Percentiles rank a stretch among this genome's conserved stretches.
Evolutionary conservation across 2,329 filamentous ascomycete species (phyloP).

Genomic region (Bisporella sp.): DNA sequence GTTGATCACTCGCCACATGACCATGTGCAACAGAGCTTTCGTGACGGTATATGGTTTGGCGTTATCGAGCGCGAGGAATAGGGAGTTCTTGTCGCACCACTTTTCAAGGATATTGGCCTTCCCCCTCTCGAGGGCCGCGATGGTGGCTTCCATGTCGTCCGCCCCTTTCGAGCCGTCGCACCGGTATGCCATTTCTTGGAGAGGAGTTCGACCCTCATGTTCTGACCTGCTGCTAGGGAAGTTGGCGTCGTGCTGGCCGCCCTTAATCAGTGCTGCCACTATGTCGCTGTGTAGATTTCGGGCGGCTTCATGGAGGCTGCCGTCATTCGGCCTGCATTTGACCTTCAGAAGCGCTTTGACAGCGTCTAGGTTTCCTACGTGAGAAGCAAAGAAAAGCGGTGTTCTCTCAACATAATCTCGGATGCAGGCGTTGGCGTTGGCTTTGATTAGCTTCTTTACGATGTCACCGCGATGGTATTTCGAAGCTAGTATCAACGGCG

Average conservation of each 20-base stretch:
- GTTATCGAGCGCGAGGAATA: conserved; percentile 28
- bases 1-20: conserved; percentile 3
- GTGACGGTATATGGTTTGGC: conserved; percentile 20
- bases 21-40: neutral
- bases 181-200: conserved; percentile 23
- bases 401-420: neutral
- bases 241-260: conserved; percentile 21
- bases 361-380: conserved; percentile 18
- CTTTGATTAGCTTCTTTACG: neutral
- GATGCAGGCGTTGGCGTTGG: neutral
- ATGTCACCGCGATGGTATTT: neutral
- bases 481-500: neutral
- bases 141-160: conserved; percentile 16
- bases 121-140: conserved; percentile 16
- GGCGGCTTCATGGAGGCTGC: conserved; percentile 28
- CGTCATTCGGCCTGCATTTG: conserved; percentile 23
- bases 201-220: conserved; percentile 23
- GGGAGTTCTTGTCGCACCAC: conserved; percentile 11
- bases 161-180: conserved; percentile 6
- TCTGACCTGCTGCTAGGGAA: conserved; percentile 20
- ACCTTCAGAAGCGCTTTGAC: conserved; percentile 21
- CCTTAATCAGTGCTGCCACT: conserved; percentile 20
- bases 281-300: conserved; percentile 22
- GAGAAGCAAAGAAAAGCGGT: conserved; percentile 19
- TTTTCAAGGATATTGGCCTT: conserved; percentile 23